A percentile compares a stretch with the other conserved stretches of the same genome.
These are phyloP conservation scores for Talaromyces albobiverticillius DNA, from an alignment of 2,329 filamentous ascomycete species.

Conservation along the genomic window DNA sequence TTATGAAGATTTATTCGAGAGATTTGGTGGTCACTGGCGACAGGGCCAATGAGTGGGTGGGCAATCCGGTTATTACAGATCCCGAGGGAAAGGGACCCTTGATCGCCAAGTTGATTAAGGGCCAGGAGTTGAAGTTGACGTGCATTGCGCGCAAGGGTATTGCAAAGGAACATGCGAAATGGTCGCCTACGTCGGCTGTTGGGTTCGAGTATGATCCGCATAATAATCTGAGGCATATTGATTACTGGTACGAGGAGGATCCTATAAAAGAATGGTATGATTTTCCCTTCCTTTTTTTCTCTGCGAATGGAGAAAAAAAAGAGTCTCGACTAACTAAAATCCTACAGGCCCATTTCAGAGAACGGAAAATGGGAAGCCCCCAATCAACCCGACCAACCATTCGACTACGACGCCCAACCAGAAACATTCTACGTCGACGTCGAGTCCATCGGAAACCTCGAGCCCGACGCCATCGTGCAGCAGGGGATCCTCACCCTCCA, in stretches of 20 bases:
- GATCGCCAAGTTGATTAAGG: slow-evolving; percentile 85
- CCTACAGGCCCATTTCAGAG: slow-evolving; percentile 36
- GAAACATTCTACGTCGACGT: slow-evolving; percentile 89
- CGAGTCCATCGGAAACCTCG: slow-evolving; percentile 81
- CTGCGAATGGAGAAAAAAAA: neutral
- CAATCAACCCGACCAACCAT: slow-evolving; percentile 75
- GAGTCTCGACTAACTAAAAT: neutral
- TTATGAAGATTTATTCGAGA: slow-evolving; percentile 91
- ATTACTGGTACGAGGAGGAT: slow-evolving; percentile 93
- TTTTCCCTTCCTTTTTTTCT: slow-evolving; percentile 16
- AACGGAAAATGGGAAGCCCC: slow-evolving; percentile 69
- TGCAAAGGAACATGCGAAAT: slow-evolving; percentile 97
- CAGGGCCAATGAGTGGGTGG: slow-evolving; percentile 70
- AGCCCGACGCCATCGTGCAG: slow-evolving; percentile 85
- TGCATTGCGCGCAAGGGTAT: slow-evolving; percentile 98
- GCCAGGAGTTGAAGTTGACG: slow-evolving; percentile 83
- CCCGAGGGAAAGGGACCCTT: slow-evolving; percentile 76
- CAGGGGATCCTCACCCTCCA: slow-evolving; percentile 86
- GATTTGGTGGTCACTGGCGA: slow-evolving; percentile 73
- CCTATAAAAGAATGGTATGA: slow-evolving; percentile 77
- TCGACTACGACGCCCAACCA: slow-evolving; percentile 86
- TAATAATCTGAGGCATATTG: slow-evolving; percentile 89
- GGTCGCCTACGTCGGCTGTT: slow-evolving; percentile 87
- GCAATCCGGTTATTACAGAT: slow-evolving; percentile 79
- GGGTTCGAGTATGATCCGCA: slow-evolving; percentile 98